Conservation (phyloP, 805 yeast genomes). For the Henningerozyma blattae region DNA sequence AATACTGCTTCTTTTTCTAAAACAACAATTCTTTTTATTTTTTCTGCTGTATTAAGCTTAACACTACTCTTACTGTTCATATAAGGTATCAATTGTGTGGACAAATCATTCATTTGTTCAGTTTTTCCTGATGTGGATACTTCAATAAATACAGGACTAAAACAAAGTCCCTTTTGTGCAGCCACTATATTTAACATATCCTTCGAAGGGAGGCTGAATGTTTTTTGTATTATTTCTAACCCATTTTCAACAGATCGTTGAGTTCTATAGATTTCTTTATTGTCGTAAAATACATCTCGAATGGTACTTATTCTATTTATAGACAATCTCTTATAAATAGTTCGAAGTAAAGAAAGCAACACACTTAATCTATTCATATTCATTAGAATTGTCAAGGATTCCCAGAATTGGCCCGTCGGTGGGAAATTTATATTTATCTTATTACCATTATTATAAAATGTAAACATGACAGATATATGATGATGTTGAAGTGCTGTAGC, state of each 20-base stretch:
- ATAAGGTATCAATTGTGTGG: constrained; percentile 29
- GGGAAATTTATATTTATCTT: constrained; percentile 6
- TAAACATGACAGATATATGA: too few species aligned
- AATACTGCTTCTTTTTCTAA: constrained; percentile 46
- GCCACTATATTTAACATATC: constrained; percentile 38
- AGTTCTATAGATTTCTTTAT: constrained; percentile 38
- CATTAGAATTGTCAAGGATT: not conserved
- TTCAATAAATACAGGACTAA: constrained; percentile 5
- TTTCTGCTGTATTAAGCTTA: too few species aligned
- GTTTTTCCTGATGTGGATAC: not conserved
- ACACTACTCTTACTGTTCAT: too few species aligned
- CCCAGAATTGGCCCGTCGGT: constrained; percentile 2
- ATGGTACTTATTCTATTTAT: constrained; percentile 11
- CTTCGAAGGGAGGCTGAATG: constrained; percentile 27
- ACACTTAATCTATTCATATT: constrained; percentile 6
- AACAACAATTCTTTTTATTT: constrained; percentile 23
- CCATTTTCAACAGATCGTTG: constrained; percentile 34
- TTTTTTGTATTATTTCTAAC: constrained; percentile 27
- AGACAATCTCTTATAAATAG: constrained; percentile 4
- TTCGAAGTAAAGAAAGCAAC: constrained; percentile 10
- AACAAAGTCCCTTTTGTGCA: constrained; percentile 51
- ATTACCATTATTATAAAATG: not conserved
- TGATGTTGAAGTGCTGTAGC: too few species aligned
- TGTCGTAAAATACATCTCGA: constrained; percentile 53
- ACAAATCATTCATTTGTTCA: not conserved